phyloP scores from a whole-genome alignment of 192 early-diverging fungal genomes.

The Diversispora eburnea region DNA sequence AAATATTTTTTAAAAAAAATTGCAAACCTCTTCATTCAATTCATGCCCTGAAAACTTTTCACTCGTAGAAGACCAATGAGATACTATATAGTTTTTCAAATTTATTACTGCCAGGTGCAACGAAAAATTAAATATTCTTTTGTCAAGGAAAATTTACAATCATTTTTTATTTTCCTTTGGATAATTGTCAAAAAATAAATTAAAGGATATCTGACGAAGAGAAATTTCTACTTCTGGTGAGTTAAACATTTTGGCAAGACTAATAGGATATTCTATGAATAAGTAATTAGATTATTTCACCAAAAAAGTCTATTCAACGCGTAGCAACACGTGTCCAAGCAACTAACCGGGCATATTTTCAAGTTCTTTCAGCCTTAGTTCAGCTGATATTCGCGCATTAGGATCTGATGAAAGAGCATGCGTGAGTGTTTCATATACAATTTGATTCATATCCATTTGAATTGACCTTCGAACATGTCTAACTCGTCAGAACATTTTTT shows the following conservation, averaged over 20 bases:
- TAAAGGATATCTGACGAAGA: constrained; percentile 65
- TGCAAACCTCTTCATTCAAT: constrained; percentile 51
- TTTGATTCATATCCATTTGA: constrained; percentile 59
- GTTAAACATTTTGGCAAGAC: constrained; percentile 60
- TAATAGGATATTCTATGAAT: constrained; percentile 61
- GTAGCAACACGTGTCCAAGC: not conserved
- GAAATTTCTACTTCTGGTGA: constrained; percentile 58
- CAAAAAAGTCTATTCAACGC: not conserved
- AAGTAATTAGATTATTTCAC: not conserved
- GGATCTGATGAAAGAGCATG: constrained; percentile 65
- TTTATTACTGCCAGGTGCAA: constrained; percentile 62
- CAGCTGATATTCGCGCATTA: constrained; percentile 61
- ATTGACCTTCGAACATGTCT: too few species aligned
- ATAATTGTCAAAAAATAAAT: not conserved
- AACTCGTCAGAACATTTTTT: too few species aligned
- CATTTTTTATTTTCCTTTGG: not conserved
- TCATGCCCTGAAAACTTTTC: constrained; percentile 55
- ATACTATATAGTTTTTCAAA: constrained; percentile 69
- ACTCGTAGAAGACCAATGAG: constrained; percentile 70
- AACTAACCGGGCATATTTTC: constrained; percentile 56
- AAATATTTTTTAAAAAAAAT: not conserved
- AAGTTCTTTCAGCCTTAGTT: constrained; percentile 65
- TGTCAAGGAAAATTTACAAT: constrained; percentile 28
- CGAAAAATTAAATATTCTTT: constrained; percentile 5
- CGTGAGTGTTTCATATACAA: constrained; percentile 67